Base-by-base conservation (phyloP, 345 rosid genomes). In the Geranium rotundifolium region DNA sequence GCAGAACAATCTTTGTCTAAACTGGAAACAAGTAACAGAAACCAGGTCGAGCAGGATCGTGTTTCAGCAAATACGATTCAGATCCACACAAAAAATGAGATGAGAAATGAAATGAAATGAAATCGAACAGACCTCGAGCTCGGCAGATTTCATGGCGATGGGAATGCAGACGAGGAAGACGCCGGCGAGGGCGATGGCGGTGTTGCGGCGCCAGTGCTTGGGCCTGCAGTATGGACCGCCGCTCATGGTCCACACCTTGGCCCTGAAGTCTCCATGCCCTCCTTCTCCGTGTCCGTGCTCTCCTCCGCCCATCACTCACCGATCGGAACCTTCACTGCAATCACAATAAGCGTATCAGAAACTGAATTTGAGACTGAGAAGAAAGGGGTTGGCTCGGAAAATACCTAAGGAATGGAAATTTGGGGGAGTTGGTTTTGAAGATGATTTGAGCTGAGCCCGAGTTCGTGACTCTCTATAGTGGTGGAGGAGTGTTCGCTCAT, bases 201-300 rank as follows among this genome's bases (percentile, higher is more conserved):
- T 93, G 73, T 93, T 93, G 66, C 99, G 92, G 66, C 77, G 79
- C 99, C 99, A 93, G 82, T 93, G 95, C 71, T 90, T 90, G 29
- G 97, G 99, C 63, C 97, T 73, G 83, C 99, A 90, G 75, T 93
- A 39, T 18, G 99, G 95, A 17, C 99, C 99, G 31, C 99, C 99
- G 56, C 80, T 5, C 96, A 90, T 86, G 71, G 85, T 90, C 99
- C 97, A 93, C 10, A 93, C 99, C 73, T 93, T 93, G 52, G 64
- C 67, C 81, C 99, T 84, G 78, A 93, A 93, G 67, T 93, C 97
- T 31, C 84, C 89, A 31, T 76, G 81, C 19, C 64, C 95, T 67
- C 80, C 95, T 27, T 70, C 68, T 31, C 90, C 91, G 63, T 84
- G 91, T 62, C 98, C 96, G 66, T 82, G 88, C 62, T 86, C 97